These are phyloP conservation scores for Chenopodium suecicum DNA, from an alignment of 148 eudicot genomes.

Conservation along the genomic window DNA sequence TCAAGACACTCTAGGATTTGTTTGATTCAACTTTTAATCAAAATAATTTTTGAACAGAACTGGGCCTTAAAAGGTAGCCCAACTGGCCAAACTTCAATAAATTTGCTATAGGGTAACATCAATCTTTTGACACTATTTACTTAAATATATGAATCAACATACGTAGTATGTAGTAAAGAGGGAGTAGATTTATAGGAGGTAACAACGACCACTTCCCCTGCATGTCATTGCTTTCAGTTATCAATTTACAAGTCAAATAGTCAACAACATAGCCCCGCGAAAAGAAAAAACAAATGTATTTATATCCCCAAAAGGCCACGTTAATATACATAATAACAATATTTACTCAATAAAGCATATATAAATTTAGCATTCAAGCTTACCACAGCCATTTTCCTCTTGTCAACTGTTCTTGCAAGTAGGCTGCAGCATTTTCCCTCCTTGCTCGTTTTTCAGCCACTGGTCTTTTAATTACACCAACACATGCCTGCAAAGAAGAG, in stretches of 20 bases:
- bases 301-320: not conserved
- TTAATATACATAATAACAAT: not conserved
- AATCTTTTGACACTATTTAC: not conserved
- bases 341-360: not conserved
- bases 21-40: too few relatives aligned
- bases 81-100: not conserved
- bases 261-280: not conserved
- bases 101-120: not conserved
- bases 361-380: slow-evolving; percentile 23
- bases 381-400: slow-evolving; percentile 87
- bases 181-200: not conserved
- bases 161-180: too few relatives aligned
- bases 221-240: slow-evolving; percentile 1
- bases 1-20: not conserved
- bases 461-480: slow-evolving; percentile 38
- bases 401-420: slow-evolving; percentile 55
- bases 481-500: slow-evolving; percentile 52
- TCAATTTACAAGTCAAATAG: not conserved
- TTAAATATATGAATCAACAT: not conserved
- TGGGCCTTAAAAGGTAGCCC: too few relatives aligned
- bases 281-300: not conserved
- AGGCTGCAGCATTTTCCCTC: slow-evolving; percentile 57
- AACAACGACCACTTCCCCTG: not conserved
- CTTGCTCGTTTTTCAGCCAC: slow-evolving; percentile 64
- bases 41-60: too few relatives aligned